Percentiles rank a stretch among this genome's conserved stretches.
These are phyloP conservation scores for Raffaelea ambrosiae DNA, from an alignment of 2,329 filamentous ascomycete genomes.

Conservation along the genomic window DNA sequence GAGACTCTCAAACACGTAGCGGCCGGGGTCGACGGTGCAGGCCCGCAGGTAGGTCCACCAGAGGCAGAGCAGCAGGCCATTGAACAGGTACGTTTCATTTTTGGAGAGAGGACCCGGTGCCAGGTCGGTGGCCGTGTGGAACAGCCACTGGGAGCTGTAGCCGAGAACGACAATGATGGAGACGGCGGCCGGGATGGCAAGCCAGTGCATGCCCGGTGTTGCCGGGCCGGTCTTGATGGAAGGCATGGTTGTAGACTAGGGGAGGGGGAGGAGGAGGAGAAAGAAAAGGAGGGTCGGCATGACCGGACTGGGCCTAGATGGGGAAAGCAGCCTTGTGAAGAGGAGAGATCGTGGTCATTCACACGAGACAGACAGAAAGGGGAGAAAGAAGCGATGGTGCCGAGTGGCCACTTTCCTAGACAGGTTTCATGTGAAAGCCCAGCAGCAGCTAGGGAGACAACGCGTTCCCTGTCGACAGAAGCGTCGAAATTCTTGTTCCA, in stretches of 20 bases:
- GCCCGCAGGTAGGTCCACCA: slow-evolving; percentile 62
- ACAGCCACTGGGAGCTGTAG: slow-evolving; percentile 65
- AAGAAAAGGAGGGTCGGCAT: background rate
- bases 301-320: too few species aligned
- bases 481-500: too few species aligned
- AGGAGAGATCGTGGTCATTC: background rate
- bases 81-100: slow-evolving; percentile 54
- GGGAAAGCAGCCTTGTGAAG: background rate
- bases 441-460: too few species aligned
- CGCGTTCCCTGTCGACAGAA: too few species aligned
- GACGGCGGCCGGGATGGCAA: slow-evolving; percentile 63
- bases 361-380: background rate
- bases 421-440: too few species aligned
- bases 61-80: slow-evolving; percentile 53
- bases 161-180: slow-evolving; percentile 59
- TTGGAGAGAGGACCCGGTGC: slow-evolving; percentile 51
- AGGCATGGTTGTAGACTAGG: slow-evolving; percentile 9
- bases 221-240: slow-evolving; percentile 23
- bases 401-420: too few species aligned
- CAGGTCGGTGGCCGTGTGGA: slow-evolving; percentile 50
- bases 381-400: background rate
- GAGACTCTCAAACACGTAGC: slow-evolving; percentile 33
- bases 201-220: slow-evolving; percentile 36
- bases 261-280: background rate
- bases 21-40: slow-evolving; percentile 49